phyloP scores from a whole-genome alignment of 2,329 filamentous ascomycete species.

The Fusarium globosum region DNA sequence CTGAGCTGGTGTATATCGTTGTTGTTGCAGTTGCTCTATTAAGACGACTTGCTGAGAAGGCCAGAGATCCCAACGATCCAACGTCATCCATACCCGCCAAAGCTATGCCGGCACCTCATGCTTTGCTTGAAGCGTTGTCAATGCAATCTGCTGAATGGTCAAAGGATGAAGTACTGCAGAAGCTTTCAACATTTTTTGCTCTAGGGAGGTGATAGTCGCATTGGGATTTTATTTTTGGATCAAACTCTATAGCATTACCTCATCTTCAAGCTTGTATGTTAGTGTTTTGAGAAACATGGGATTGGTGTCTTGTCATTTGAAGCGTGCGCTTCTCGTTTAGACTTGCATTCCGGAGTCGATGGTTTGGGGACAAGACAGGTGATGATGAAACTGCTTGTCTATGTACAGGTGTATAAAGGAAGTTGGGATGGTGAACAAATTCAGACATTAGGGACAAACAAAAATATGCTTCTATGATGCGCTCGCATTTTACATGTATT shows the following conservation, averaged over 20 bases:
- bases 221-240: slow-evolving; percentile 36
- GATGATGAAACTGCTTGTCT: slow-evolving; percentile 38
- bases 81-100: slow-evolving; percentile 65
- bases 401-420: slow-evolving; percentile 41
- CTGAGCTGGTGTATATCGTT: slow-evolving; percentile 71
- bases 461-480: slow-evolving; percentile 38
- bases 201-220: slow-evolving; percentile 58
- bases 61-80: slow-evolving; percentile 65
- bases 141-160: slow-evolving; percentile 72
- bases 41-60: slow-evolving; percentile 76
- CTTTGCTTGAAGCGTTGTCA: slow-evolving; percentile 73
- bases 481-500: slow-evolving; percentile 47
- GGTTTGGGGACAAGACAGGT: slow-evolving; percentile 38
- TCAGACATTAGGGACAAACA: slow-evolving; percentile 42
- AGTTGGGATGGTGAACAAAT: slow-evolving; percentile 42
- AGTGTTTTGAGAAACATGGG: slow-evolving; percentile 43
- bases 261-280: slow-evolving; percentile 45
- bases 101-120: slow-evolving; percentile 74
- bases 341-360: slow-evolving; percentile 47
- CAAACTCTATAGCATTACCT: slow-evolving; percentile 23
- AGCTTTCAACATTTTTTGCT: slow-evolving; percentile 69
- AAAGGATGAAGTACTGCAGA: slow-evolving; percentile 73
- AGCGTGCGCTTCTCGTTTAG: slow-evolving; percentile 45
- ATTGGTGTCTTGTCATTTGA: slow-evolving; percentile 43
- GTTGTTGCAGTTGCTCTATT: slow-evolving; percentile 75